Conservation (phyloP, 108 stramenopile genomes). For the Conticribra guillardii region DNA sequence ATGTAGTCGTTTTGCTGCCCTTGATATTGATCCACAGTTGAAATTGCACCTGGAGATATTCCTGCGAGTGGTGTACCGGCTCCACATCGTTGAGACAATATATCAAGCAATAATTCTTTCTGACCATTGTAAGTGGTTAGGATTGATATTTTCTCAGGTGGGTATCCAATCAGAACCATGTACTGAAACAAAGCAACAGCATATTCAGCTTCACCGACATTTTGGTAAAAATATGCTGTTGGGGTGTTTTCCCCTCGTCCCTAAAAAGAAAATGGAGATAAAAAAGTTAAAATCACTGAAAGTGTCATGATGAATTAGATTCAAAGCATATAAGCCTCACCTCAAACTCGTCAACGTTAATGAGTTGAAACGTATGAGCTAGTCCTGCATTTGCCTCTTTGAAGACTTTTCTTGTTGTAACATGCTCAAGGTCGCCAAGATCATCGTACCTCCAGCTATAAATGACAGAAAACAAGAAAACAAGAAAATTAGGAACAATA, state of each 20-base stretch:
- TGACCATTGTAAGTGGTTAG: conserved; percentile 99
- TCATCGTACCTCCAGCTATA: conserved; percentile 84
- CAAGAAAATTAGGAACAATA: conserved; percentile 11
- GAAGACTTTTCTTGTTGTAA: conserved; percentile 57
- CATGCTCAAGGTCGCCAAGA: conserved; percentile 89
- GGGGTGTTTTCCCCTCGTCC: conserved; percentile 88
- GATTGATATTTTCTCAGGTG: conserved; percentile 91
- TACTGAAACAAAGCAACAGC: conserved; percentile 96
- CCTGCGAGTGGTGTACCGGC: conserved; percentile 80
- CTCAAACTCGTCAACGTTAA: conserved; percentile 93
- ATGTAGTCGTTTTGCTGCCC: conserved; percentile 98
- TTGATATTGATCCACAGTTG: conserved; percentile 97
- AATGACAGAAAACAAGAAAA: conserved; percentile 5
- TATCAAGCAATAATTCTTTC: conserved; percentile 88
- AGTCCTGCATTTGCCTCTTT: conserved; percentile 91
- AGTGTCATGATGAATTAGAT: background rate
- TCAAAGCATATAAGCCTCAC: conserved; percentile 8
- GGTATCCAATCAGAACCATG: conserved; percentile 97
- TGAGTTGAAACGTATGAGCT: conserved; percentile 86
- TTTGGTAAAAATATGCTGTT: conserved; percentile 95
- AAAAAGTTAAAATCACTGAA: background rate
- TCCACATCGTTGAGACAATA: conserved; percentile 87
- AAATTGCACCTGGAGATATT: conserved; percentile 65
- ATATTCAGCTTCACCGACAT: conserved; percentile 98
- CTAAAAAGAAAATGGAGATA: conserved; percentile 5